Evolutionary conservation across 2,329 filamentous ascomycete species (phyloP).

Genomic region (Aspergillus sp.): DNA sequence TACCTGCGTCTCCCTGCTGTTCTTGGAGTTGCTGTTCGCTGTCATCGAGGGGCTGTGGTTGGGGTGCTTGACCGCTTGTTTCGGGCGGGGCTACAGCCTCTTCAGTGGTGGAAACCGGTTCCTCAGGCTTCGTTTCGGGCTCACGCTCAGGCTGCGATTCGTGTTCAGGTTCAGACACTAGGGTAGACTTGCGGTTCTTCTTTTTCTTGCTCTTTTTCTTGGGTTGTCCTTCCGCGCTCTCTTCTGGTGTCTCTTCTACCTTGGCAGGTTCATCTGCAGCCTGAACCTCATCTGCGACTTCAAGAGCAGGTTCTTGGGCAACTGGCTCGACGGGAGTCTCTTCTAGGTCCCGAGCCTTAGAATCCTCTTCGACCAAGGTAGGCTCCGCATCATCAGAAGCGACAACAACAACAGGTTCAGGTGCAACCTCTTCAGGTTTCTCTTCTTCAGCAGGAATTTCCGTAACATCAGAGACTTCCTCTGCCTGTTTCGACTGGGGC

Average conservation of each 20-base stretch:
- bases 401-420: background rate
- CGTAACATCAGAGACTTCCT: background rate
- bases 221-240: constrained; percentile 19
- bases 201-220: constrained; percentile 30
- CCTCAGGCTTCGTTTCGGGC: constrained; percentile 10
- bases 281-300: background rate
- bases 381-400: constrained; percentile 4
- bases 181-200: constrained; percentile 25
- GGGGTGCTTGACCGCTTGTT: constrained; percentile 25
- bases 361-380: background rate
- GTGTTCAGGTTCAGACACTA: constrained; percentile 19
- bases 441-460: background rate
- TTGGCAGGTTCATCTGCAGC: background rate
- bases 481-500: constrained; percentile 7
- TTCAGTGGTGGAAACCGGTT: constrained; percentile 6
- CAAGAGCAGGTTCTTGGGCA: background rate
- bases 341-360: background rate
- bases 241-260: constrained; percentile 16
- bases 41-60: constrained; percentile 1
- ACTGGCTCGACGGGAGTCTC: background rate
- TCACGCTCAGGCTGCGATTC: constrained; percentile 15
- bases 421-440: background rate
- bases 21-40: constrained; percentile 10
- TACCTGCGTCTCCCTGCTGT: constrained; percentile 7
- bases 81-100: constrained; percentile 14